A percentile compares a stretch with the other conserved stretches of the same genome.
These are phyloP conservation scores for Chaetomium olivaceum DNA, from an alignment of 2,329 filamentous ascomycete genomes.

Conservation along the genomic window DNA sequence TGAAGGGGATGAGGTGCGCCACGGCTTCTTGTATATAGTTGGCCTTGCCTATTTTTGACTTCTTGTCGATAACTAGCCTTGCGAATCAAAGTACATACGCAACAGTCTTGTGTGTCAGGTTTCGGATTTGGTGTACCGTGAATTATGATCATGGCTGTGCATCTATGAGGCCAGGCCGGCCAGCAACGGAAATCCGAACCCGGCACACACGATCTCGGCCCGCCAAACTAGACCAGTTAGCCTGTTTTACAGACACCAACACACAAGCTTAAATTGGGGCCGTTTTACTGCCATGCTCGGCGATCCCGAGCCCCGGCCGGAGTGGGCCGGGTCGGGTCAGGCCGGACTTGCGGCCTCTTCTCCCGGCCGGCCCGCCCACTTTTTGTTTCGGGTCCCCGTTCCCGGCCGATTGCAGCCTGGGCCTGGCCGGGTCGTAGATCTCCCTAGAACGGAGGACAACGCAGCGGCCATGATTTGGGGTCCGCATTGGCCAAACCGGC, in stretches of 20 bases:
- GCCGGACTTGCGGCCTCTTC: neutral
- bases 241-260: neutral
- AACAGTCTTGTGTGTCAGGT: neutral
- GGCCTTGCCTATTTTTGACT: neutral
- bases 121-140: neutral
- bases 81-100: conserved; percentile 12
- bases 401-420: neutral
- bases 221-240: neutral
- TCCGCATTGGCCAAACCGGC: neutral
- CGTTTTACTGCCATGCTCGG: neutral
- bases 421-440: neutral
- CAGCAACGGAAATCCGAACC: neutral
- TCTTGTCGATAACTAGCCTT: neutral
- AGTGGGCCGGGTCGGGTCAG: neutral
- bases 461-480: neutral
- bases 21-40: conserved; percentile 13
- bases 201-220: neutral
- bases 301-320: neutral
- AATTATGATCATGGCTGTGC: too few species aligned
- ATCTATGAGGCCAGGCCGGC: neutral
- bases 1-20: too few species aligned
- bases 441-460: neutral
- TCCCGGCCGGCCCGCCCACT: neutral
- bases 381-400: neutral
- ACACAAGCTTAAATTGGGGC: neutral